phyloP scores from a whole-genome alignment of 139 green algal species.

The Tetraselmis chui region DNA sequence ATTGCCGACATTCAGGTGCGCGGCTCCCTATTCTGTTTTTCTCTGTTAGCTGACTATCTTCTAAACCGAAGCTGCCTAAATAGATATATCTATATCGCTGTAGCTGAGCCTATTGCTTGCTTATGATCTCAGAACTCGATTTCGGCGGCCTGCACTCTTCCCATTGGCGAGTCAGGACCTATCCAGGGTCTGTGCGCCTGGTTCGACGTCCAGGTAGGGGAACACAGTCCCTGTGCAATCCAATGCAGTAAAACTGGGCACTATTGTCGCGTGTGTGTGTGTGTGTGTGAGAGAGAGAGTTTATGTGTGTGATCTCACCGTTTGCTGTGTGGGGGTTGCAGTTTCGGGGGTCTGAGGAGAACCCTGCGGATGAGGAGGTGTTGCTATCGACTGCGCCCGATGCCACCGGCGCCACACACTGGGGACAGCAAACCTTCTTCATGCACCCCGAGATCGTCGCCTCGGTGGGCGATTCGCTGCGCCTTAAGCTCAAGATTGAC shows the following conservation, averaged over 20 bases:
- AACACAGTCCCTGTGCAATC: no score
- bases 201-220: not conserved
- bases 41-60: no score
- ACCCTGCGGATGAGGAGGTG: slow-evolving; percentile 60
- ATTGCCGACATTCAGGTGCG: slow-evolving; percentile 72
- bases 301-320: no score
- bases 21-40: no score
- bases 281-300: no score
- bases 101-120: no score
- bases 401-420: slow-evolving; percentile 81
- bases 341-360: slow-evolving; percentile 14
- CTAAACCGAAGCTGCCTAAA: no score
- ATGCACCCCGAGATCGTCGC: slow-evolving; percentile 69
- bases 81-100: no score
- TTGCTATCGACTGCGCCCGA: slow-evolving; percentile 80
- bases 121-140: not conserved
- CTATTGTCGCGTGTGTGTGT: no score
- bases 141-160: not conserved
- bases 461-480: slow-evolving; percentile 43
- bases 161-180: not conserved
- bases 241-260: no score
- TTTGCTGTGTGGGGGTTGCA: not conserved
- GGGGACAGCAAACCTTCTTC: slow-evolving; percentile 87
- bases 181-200: not conserved
- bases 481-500: slow-evolving; percentile 43